Evolutionary conservation across 2,329 filamentous ascomycete genomes (phyloP), one percentile per base, ranked within the genome.

Genomic region (Alternaria ventricosa): DNA sequence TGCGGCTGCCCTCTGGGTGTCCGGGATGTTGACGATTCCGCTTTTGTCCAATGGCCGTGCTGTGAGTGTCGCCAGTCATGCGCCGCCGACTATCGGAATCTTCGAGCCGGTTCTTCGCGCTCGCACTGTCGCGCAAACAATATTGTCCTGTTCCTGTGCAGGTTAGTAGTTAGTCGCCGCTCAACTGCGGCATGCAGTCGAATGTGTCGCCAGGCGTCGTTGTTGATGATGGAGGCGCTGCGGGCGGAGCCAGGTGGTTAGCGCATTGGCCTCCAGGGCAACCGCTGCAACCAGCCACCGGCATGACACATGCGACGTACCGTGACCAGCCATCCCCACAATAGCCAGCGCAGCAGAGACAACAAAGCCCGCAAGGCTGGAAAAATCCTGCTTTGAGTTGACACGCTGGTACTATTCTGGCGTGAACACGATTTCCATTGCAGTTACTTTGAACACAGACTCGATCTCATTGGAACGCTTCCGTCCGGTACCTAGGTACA

Each of bases 91-190:
- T 60, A 60, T 57, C 61, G 53, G 51, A 59, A 60, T 65, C 68
- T 67, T 63, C 67, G 71, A 57, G 60, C 23, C 30, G 57, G 54
- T 57, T 65, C 57, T 57, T 65, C 57, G 46, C 55, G 43, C 63
- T 61, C 55, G 44, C 13, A 13, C 10, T 51, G 49, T 60, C 63
- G 67, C 62, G 53, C 60, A 55, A 45, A 30, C 50, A 59, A 56
- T 67, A 41, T 57, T 45, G 45, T 43, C 68, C 71, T 75, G 75
- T 75, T 57, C 69, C 76, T 79, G 73, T 71, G 65, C 46, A 25
- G 60, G 70, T 78, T 78, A 78, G 76, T 77, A 63, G 73, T 77
- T 70, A 74, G 70, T 74, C 70, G 54, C 68, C 68, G 65, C 65
- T 63, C 53, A 57, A 61, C 60, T 62, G 67, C 63, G 66, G 71